Evolutionary conservation across 1,139 yeast species (phyloP).

Genomic region (Trichomonascaceae sp.): DNA sequence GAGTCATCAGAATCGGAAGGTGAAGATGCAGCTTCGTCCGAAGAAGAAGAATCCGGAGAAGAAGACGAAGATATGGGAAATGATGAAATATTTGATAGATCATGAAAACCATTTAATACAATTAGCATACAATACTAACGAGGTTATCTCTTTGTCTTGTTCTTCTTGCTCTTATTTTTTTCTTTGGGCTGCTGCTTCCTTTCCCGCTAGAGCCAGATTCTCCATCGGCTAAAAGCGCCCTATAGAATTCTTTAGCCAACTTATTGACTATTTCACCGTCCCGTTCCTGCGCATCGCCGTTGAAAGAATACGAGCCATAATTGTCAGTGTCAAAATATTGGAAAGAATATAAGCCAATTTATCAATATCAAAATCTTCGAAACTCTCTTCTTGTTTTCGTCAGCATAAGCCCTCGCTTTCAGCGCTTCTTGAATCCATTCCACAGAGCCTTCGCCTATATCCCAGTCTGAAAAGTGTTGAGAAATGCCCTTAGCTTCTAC

Average conservation of each 20-base stretch:
- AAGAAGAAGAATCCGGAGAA: conserved; percentile 16
- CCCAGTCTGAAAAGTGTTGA: not conserved
- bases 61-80: conserved; percentile 6
- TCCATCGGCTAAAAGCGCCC: too few relatives aligned
- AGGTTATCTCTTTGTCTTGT: not conserved
- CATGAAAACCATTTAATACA: not conserved
- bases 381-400: too few relatives aligned
- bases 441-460: not conserved
- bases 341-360: too few relatives aligned
- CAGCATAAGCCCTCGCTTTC: not conserved
- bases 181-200: not conserved
- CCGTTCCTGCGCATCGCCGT: too few relatives aligned
- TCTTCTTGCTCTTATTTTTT: not conserved
- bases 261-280: too few relatives aligned
- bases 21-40: conserved; percentile 40
- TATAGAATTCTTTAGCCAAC: too few relatives aligned
- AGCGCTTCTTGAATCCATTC: not conserved
- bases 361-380: too few relatives aligned
- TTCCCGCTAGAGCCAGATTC: too few relatives aligned
- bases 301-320: too few relatives aligned
- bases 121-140: not conserved
- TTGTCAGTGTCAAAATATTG: too few relatives aligned
- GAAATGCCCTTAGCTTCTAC: not conserved
- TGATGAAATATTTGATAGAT: conserved; percentile 13
- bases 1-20: conserved; percentile 25